Base-by-base conservation (phyloP, 257 asterid species). In the Gentiana macrophylla region DNA sequence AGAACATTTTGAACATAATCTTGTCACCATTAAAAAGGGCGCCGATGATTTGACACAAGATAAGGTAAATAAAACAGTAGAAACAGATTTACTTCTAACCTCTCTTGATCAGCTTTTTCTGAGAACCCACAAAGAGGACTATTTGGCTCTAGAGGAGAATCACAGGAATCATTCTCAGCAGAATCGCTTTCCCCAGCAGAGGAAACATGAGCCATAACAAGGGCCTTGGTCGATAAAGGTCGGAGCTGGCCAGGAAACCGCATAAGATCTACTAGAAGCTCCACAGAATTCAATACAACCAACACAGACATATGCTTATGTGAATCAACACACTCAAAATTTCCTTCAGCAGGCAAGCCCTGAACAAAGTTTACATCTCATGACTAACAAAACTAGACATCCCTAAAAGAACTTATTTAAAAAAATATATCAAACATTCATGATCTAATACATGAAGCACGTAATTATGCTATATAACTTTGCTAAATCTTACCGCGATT, bases 171-270 rank as follows among this genome's bases (percentile, higher is more conserved):
- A 67, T 80, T 80, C 69, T 72, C 89, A 12, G 79, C 81, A 65
- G 95, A 86, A 54, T 89, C 92, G 70, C 84, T 83, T 68, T 85
- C 94, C 49, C 83, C 61, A 43, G 65, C 79, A 37, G 90, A 82
- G 60, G 82, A 76, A 64, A 76, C 80, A 73, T 89, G 97, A 72
- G 81, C 67, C 64, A 79, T 80, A 68, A 78, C 57, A 34, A 74
- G 74, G 48, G 92, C 84, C 78, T 84, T 80, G 37, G 78, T 69
- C 34, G 94, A 74, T 77, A 73, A 78, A 41, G 91, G 88, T 46
- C 83, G 59, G 76, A 89, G 69, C 72, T 81, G 84, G n/a, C 95
- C 95, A 32, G 97, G 95, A 71, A 56, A 77, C 65, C 78, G 95
- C 56, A 72, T 70, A 64, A 89, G 95, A 84, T 89, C 97, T 63